Evolutionary conservation across 164 flowering plant genomes (phyloP).

Genomic region (Sedum album): DNA sequence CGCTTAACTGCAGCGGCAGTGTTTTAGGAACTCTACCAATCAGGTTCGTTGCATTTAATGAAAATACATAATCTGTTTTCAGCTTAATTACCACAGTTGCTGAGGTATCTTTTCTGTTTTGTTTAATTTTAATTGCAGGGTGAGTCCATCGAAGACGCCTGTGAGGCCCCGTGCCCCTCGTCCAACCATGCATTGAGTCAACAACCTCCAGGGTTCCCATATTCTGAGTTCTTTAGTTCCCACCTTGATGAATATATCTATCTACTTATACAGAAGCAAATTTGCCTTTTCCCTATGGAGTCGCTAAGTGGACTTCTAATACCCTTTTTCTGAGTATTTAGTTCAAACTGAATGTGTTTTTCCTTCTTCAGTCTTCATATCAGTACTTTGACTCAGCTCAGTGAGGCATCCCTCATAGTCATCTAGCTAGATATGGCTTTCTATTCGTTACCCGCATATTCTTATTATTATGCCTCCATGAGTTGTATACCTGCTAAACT

Average conservation of each 20-base stretch:
- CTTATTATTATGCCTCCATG: not conserved
- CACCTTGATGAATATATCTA: not conserved
- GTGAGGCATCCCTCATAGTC: not conserved
- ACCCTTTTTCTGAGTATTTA: not conserved
- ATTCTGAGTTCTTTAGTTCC: not conserved
- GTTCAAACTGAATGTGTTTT: not conserved
- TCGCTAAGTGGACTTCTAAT: not conserved
- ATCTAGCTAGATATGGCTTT: not conserved
- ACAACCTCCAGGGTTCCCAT: constrained; percentile 10
- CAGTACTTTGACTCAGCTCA: not conserved
- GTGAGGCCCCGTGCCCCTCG: constrained; percentile 63
- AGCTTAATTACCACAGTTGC: not conserved
- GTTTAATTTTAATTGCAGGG: constrained; percentile 31
- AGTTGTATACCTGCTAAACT: not conserved
- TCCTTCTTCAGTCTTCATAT: not conserved
- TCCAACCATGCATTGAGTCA: constrained; percentile 33
- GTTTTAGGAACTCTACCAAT: constrained; percentile 71
- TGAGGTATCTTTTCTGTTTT: not conserved
- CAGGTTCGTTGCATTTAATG: constrained; percentile 34
- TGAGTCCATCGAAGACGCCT: constrained; percentile 82
- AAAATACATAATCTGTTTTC: not conserved
- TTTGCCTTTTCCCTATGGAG: not conserved
- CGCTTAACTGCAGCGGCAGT: constrained; percentile 80
- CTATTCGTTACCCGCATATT: not conserved
- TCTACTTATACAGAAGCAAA: not conserved